phyloP scores from a whole-genome alignment of 2,329 filamentous ascomycete species.

The Bipolaris sorokiniana region DNA sequence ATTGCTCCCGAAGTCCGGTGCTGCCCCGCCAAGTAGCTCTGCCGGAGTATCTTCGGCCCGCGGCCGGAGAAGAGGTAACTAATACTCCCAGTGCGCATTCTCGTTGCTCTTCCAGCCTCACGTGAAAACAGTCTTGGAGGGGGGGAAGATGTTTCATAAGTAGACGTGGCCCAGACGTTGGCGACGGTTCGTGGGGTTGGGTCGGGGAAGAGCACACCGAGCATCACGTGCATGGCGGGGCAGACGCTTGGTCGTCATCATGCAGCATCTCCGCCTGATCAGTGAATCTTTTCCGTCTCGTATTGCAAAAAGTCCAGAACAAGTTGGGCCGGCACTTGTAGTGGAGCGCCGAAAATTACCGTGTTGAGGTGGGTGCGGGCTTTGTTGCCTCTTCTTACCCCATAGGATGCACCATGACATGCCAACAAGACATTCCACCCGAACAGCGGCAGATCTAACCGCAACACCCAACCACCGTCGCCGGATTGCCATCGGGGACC shows the following conservation, averaged over 20 bases:
- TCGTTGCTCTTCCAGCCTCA: constrained; percentile 13
- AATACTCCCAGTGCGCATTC: constrained; percentile 24
- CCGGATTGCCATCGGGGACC: constrained; percentile 13
- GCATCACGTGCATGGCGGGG: constrained; percentile 23
- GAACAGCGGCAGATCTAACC: constrained; percentile 24
- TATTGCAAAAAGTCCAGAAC: background rate
- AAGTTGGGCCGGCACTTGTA: constrained; percentile 1
- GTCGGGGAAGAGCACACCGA: constrained; percentile 33
- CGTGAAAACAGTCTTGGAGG: constrained; percentile 13
- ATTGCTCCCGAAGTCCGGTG: constrained; percentile 40
- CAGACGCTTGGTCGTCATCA: constrained; percentile 22
- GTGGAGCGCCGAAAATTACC: constrained; percentile 41
- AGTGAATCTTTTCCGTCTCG: constrained; percentile 5
- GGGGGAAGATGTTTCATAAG: background rate
- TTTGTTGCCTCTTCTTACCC: constrained; percentile 14
- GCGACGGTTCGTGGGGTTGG: constrained; percentile 14
- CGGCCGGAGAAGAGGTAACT: constrained; percentile 9
- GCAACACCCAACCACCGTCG: constrained; percentile 33
- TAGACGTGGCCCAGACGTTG: constrained; percentile 19
- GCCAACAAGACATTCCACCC: constrained; percentile 19
- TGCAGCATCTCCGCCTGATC: constrained; percentile 26
- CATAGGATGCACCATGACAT: constrained; percentile 11
- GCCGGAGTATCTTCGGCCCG: constrained; percentile 34
- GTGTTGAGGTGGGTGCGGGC: constrained; percentile 18
- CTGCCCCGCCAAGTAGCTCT: constrained; percentile 34